Evolutionary conservation across 2,329 filamentous ascomycete species (phyloP).

Genomic region (Nemania sp.): DNA sequence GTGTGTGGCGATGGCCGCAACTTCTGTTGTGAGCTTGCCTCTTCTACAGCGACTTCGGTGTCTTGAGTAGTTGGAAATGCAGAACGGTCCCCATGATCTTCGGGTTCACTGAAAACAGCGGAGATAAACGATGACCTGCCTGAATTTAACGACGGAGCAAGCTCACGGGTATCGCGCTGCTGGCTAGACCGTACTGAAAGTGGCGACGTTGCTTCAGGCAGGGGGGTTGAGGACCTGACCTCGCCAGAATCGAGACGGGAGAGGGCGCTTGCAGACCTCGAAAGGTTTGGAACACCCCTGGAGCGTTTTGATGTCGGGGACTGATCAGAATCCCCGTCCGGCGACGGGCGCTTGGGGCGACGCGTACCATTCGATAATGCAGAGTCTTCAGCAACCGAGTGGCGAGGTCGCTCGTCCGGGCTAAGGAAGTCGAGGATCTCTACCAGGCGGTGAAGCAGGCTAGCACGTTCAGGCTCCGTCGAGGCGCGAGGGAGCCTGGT

Average conservation of each 20-base stretch:
- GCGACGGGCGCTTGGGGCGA: conserved; percentile 34
- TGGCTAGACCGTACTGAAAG: conserved; percentile 10
- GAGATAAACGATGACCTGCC: conserved; percentile 42
- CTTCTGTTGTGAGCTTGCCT: conserved; percentile 34
- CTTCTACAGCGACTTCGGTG: conserved; percentile 44
- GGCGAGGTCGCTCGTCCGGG: conserved; percentile 17
- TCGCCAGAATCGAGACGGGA: conserved; percentile 34
- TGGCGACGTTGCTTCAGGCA: conserved; percentile 21
- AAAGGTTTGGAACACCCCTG: conserved; percentile 20
- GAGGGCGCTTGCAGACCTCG: conserved; percentile 29
- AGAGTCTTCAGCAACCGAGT: conserved; percentile 20
- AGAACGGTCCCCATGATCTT: conserved; percentile 21
- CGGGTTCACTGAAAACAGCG: conserved; percentile 42
- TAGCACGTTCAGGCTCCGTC: conserved; percentile 34
- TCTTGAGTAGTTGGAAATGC: conserved; percentile 32
- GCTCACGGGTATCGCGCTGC: conserved; percentile 20
- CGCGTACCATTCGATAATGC: conserved; percentile 23
- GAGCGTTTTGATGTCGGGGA: conserved; percentile 31
- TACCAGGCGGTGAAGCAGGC: conserved; percentile 30
- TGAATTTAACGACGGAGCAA: conserved; percentile 39
- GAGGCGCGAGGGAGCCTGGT: conserved; percentile 33
- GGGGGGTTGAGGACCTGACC: conserved; percentile 29
- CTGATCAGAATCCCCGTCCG: conserved; percentile 28
- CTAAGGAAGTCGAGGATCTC: conserved; percentile 32
- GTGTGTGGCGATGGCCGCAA: conserved; percentile 24